These are phyloP conservation scores for Phanerochaete sordida DNA, from an alignment of 768 basidiomycete genomes.

Conservation along the genomic window DNA sequence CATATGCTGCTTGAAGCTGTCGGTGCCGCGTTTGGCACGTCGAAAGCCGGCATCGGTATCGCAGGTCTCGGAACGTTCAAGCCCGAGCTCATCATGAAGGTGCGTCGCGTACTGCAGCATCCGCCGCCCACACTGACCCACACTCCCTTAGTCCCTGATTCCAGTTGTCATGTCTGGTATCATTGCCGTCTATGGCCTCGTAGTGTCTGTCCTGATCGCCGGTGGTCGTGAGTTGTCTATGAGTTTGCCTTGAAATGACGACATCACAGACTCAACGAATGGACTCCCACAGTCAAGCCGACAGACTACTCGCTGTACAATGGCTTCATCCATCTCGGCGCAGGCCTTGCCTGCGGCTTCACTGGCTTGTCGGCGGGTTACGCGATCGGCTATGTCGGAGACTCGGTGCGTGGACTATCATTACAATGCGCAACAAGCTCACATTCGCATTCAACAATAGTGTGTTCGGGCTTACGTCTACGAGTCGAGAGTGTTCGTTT, in stretches of 20 bases:
- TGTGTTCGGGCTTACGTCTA: constrained; percentile 90
- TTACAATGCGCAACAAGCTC: not conserved
- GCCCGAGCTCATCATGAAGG: constrained; percentile 99
- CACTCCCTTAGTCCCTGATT: constrained; percentile 71
- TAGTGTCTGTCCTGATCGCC: constrained; percentile 90
- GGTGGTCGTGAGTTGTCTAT: constrained; percentile 47
- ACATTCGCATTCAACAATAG: constrained; percentile 31
- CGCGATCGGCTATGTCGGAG: constrained; percentile 92
- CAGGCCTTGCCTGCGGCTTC: constrained; percentile 86
- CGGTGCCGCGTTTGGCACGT: constrained; percentile 94
- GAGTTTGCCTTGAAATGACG: not conserved
- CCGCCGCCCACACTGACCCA: not conserved
- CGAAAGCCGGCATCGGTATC: constrained; percentile 96
- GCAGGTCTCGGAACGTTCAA: constrained; percentile 90
- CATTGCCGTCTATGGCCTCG: constrained; percentile 95
- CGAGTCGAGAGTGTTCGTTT: constrained; percentile 88
- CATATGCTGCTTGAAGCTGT: constrained; percentile 50
- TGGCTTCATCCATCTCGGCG: constrained; percentile 90
- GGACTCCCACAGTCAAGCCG: constrained; percentile 46
- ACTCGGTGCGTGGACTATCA: constrained; percentile 60
- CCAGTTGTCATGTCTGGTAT: constrained; percentile 99
- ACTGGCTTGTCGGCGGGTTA: constrained; percentile 93
- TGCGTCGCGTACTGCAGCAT: constrained; percentile 26
- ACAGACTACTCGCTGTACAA: constrained; percentile 77
- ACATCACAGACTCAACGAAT: constrained; percentile 3